These are phyloP conservation scores for Jimgerdemannia flammicorona DNA, from an alignment of 192 early-diverging fungal species.

Conservation along the genomic window DNA sequence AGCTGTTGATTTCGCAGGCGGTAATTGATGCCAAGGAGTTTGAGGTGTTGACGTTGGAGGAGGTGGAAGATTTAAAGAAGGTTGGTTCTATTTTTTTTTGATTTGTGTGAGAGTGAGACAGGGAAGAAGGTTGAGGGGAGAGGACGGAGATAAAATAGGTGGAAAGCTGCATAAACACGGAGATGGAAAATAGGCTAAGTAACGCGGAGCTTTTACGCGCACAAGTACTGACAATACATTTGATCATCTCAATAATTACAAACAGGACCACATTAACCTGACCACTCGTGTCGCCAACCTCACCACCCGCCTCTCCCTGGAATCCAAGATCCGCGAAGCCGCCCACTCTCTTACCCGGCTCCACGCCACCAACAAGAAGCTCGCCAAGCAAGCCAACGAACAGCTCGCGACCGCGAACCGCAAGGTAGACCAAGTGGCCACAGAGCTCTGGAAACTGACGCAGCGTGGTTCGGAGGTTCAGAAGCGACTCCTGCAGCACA, in stretches of 20 bases:
- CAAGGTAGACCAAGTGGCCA: slow-evolving; percentile 47
- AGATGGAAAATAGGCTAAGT: background rate
- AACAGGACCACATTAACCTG: slow-evolving; percentile 47
- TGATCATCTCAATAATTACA: background rate
- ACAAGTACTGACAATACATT: background rate
- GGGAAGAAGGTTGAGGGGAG: background rate
- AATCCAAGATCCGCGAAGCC: slow-evolving; percentile 57
- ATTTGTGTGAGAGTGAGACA: background rate
- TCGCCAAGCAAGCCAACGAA: slow-evolving; percentile 45
- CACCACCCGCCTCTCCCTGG: slow-evolving; percentile 42
- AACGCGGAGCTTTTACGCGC: too few species aligned
- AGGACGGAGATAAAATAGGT: background rate
- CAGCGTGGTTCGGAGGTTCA: slow-evolving; percentile 42
- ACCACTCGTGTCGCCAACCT: slow-evolving; percentile 41
- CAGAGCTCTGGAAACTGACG: slow-evolving; percentile 44
- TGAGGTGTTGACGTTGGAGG: slow-evolving; percentile 44
- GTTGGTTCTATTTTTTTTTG: slow-evolving; percentile 19
- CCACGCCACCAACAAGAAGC: slow-evolving; percentile 47
- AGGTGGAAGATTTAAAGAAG: slow-evolving; percentile 51
- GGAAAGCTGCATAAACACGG: background rate
- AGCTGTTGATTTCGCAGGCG: slow-evolving; percentile 48
- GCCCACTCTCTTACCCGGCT: slow-evolving; percentile 49
- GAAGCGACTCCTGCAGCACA: slow-evolving; percentile 47
- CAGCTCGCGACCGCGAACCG: slow-evolving; percentile 46
- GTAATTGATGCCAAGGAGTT: slow-evolving; percentile 52